Evolutionary conservation across 2,329 filamentous ascomycete genomes (phyloP).

Genomic region (Fusarium buxicola): DNA sequence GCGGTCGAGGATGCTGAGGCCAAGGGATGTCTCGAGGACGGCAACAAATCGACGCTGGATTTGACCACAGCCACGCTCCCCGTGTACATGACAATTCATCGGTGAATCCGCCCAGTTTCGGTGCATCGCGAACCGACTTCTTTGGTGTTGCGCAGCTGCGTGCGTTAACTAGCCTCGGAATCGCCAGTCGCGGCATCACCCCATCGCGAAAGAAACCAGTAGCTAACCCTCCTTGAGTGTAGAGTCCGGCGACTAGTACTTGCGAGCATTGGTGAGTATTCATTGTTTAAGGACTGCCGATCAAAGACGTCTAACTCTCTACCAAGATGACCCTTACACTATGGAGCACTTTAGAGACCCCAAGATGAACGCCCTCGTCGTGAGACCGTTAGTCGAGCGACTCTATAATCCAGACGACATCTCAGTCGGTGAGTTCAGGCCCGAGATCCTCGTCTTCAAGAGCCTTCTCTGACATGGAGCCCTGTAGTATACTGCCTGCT

Average conservation of each 20-base stretch:
- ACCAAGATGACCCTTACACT: conserved; percentile 56
- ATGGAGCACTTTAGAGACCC: conserved; percentile 74
- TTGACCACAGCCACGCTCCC: conserved; percentile 39
- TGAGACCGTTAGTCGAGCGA: conserved; percentile 75
- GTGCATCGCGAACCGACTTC: neutral
- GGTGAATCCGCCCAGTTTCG: conserved; percentile 36
- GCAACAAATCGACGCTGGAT: conserved; percentile 40
- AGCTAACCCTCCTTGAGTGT: conserved; percentile 43
- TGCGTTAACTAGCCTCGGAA: neutral
- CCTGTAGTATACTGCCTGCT: conserved; percentile 74
- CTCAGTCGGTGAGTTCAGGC: conserved; percentile 63
- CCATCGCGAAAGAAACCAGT: conserved; percentile 5
- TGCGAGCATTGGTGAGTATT: conserved; percentile 44
- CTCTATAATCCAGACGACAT: conserved; percentile 74
- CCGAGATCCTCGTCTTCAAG: neutral
- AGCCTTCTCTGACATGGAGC: conserved; percentile 5
- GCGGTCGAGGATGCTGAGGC: conserved; percentile 43
- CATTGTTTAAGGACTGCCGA: neutral
- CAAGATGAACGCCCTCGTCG: conserved; percentile 73
- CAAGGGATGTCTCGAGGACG: conserved; percentile 44
- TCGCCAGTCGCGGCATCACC: neutral
- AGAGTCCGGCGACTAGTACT: conserved; percentile 47
- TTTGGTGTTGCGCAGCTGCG: conserved; percentile 6
- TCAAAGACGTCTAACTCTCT: conserved; percentile 13
- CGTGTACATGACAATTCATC: conserved; percentile 47